phyloP scores from a whole-genome alignment of 768 basidiomycete species.

The Rhodocollybia butyracea region DNA sequence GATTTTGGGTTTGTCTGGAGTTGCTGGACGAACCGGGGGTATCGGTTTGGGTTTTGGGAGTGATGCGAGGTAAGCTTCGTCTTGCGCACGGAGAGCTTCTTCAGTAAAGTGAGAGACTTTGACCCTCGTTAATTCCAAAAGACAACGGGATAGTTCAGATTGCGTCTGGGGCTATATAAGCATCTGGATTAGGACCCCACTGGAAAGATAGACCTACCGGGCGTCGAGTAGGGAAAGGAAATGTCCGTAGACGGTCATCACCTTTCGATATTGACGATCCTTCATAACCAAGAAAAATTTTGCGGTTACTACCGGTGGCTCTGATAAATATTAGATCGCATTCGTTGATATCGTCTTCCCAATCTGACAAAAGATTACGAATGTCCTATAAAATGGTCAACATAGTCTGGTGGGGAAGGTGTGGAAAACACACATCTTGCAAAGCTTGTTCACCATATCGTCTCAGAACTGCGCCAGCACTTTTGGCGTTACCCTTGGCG shows the following conservation, averaged over 20 bases:
- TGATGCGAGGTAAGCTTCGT: constrained; percentile 87
- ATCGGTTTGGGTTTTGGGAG: constrained; percentile 74
- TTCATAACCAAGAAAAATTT: constrained; percentile 89
- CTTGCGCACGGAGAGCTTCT: constrained; percentile 77
- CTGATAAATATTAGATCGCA: constrained; percentile 93
- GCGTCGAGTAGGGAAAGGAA: constrained; percentile 94
- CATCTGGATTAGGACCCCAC: not conserved
- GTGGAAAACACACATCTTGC: constrained; percentile 55
- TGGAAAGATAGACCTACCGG: constrained; percentile 55
- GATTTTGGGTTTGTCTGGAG: constrained; percentile 40
- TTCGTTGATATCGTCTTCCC: constrained; percentile 82
- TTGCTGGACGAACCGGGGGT: constrained; percentile 34
- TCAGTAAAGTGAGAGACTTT: constrained; percentile 88
- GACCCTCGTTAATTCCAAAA: constrained; percentile 78
- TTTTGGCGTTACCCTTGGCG: constrained; percentile 88
- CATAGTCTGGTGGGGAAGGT: too few species aligned
- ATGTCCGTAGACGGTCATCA: constrained; percentile 82
- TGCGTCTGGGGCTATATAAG: constrained; percentile 58
- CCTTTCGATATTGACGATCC: constrained; percentile 72
- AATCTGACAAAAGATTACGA: constrained; percentile 73
- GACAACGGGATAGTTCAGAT: constrained; percentile 83
- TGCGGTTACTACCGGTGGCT: constrained; percentile 81
- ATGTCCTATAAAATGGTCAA: constrained; percentile 64
- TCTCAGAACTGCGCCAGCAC: constrained; percentile 90
- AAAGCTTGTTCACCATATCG: constrained; percentile 94